Evolutionary conservation across 2,329 filamentous ascomycete genomes (phyloP).

Genomic region (Calonectria hawksworthii): DNA sequence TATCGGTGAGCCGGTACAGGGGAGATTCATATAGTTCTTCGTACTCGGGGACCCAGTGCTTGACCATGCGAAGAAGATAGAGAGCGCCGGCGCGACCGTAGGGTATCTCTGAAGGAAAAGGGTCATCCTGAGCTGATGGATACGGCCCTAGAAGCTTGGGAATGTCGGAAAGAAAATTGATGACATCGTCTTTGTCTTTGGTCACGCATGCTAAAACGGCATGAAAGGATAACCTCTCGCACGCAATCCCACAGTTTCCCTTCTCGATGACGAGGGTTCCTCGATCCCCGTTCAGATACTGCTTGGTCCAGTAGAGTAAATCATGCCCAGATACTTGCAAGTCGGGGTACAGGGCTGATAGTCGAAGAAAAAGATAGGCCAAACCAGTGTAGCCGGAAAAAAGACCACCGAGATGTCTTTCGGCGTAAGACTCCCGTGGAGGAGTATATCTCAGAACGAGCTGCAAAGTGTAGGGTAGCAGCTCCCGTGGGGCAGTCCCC

Average conservation of each 20-base stretch:
- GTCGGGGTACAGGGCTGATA: slow-evolving; percentile 60
- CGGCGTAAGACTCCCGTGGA: slow-evolving; percentile 52
- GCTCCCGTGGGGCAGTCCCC: slow-evolving; percentile 42
- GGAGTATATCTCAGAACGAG: slow-evolving; percentile 54
- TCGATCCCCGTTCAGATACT: slow-evolving; percentile 60
- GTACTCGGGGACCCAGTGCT: slow-evolving; percentile 66
- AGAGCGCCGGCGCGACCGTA: slow-evolving; percentile 78
- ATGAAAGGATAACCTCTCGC: slow-evolving; percentile 62
- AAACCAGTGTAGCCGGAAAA: slow-evolving; percentile 68
- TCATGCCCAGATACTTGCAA: slow-evolving; percentile 58
- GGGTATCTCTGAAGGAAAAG: slow-evolving; percentile 71
- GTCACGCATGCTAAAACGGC: slow-evolving; percentile 61
- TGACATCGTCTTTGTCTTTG: slow-evolving; percentile 54
- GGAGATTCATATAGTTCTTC: slow-evolving; percentile 64
- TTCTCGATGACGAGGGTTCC: slow-evolving; percentile 53
- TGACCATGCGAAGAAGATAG: slow-evolving; percentile 76
- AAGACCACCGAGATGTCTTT: slow-evolving; percentile 59
- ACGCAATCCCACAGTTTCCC: slow-evolving; percentile 63
- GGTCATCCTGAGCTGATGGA: slow-evolving; percentile 50
- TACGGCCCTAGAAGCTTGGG: slow-evolving; percentile 49
- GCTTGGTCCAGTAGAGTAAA: slow-evolving; percentile 60
- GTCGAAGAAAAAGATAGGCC: slow-evolving; percentile 67
- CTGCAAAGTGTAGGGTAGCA: slow-evolving; percentile 53
- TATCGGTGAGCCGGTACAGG: slow-evolving; percentile 69
- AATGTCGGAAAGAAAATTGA: slow-evolving; percentile 57